Conservation (phyloP, 2,329 filamentous ascomycete genomes). For the Aspergillus sp. region DNA sequence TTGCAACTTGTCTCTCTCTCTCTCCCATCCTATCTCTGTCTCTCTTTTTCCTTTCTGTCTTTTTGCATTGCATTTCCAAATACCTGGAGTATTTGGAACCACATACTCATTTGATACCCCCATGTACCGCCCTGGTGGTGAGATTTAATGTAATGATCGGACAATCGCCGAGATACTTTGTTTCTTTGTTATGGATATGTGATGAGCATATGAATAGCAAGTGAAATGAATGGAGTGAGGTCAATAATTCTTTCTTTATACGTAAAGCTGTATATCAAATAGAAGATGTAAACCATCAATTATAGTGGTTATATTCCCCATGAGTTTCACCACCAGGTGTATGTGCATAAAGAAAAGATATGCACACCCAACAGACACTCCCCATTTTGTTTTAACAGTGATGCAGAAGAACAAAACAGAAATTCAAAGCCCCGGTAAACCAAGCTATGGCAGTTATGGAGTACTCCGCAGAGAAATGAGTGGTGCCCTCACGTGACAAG, state of each 20-base stretch:
- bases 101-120: slow-evolving; percentile 12
- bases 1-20: not conserved
- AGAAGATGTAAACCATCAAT: no score
- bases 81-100: not conserved
- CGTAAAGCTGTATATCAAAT: no score
- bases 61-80: not conserved
- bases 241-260: not conserved
- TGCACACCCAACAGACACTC: not conserved
- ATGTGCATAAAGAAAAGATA: not conserved
- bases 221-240: not conserved
- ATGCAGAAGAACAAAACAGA: no score
- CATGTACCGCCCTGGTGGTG: slow-evolving; percentile 14
- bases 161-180: not conserved
- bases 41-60: slow-evolving; percentile 5
- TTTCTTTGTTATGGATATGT: not conserved
- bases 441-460: no score
- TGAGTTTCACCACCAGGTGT: no score
- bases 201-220: not conserved
- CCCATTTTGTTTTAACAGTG: no score
- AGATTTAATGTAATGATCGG: slow-evolving; percentile 18
- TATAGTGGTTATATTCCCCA: no score
- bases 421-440: no score
- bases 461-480: no score
- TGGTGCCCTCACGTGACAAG: not conserved
- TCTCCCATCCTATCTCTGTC: slow-evolving; percentile 1